A percentile compares a stretch with the other conserved stretches of the same genome.
Evolutionary conservation across 148 eudicot genomes (phyloP).

Genomic region (Euryodendron excelsum): DNA sequence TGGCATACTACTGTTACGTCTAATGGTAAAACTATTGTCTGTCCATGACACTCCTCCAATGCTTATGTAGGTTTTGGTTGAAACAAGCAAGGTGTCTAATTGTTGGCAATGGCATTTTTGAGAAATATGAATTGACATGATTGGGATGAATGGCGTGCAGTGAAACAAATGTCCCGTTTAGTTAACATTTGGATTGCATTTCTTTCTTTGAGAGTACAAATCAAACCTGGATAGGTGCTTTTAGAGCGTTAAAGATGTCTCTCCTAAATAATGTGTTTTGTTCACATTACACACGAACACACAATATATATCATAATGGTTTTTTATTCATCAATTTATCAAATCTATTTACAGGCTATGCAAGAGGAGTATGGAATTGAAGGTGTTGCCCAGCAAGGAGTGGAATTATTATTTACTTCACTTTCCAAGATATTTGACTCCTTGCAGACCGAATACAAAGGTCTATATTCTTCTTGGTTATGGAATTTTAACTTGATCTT

Average conservation of each 20-base stretch:
- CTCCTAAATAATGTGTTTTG: background rate
- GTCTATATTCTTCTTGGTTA: background rate
- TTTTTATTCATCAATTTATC: background rate
- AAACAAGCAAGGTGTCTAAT: no score
- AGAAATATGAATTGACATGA: no score
- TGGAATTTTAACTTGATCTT: background rate
- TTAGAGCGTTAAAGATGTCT: background rate
- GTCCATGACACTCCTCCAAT: no score
- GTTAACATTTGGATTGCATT: no score
- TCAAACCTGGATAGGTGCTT: no score
- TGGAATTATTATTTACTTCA: conserved; percentile 51
- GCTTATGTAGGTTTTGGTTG: no score
- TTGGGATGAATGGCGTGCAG: no score
- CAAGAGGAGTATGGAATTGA: conserved; percentile 61
- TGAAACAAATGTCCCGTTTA: no score
- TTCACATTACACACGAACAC: no score
- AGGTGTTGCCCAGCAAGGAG: conserved; percentile 53
- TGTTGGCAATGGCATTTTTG: no score
- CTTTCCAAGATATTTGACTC: conserved; percentile 53
- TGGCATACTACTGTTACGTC: background rate
- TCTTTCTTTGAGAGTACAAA: no score
- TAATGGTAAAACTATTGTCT: no score
- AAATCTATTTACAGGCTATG: conserved; percentile 47
- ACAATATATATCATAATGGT: conserved; percentile 3
- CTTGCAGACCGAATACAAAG: conserved; percentile 51